Percentiles rank a stretch among this genome's conserved stretches.
phyloP scores from a whole-genome alignment of 495 filamentous ascomycete genomes.

The Aspergillus conjunctus region DNA sequence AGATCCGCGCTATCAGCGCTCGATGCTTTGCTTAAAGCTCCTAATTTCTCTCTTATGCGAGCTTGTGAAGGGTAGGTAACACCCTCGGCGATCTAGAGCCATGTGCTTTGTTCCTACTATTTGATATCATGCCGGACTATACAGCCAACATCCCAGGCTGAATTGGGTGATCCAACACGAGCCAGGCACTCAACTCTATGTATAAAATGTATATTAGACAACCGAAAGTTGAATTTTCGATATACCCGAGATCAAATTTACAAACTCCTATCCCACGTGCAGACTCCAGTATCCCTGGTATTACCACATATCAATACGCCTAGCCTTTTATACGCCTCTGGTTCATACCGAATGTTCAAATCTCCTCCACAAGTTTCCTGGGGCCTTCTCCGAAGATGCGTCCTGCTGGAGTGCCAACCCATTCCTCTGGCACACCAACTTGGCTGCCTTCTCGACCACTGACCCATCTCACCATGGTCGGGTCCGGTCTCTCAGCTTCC shows the following conservation, averaged over 20 bases:
- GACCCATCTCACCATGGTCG: constrained; percentile 77
- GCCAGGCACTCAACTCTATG: not conserved
- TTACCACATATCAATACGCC: constrained; percentile 31
- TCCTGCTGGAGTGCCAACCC: constrained; percentile 71
- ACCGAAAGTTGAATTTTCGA: not conserved
- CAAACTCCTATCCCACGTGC: constrained; percentile 17
- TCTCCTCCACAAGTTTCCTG: constrained; percentile 51
- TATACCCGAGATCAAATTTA: constrained; percentile 5
- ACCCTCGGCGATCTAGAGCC: no score
- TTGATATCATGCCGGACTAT: no score
- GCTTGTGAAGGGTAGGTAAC: no score
- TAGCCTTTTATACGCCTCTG: constrained; percentile 22
- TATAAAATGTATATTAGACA: constrained; percentile 16
- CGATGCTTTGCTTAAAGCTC: no score
- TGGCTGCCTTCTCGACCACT: constrained; percentile 68
- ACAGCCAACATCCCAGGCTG: no score
- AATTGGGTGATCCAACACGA: no score
- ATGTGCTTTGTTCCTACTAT: no score
- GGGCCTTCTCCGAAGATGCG: constrained; percentile 53
- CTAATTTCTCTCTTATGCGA: no score
- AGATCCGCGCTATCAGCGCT: no score
- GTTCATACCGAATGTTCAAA: constrained; percentile 28
- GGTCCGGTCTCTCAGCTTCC: constrained; percentile 59
- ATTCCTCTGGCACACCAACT: constrained; percentile 79
- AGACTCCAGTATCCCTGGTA: constrained; percentile 8